Base-by-base conservation (phyloP, 2,329 filamentous ascomycete species). In the Beauveria scarabaeidicola region DNA sequence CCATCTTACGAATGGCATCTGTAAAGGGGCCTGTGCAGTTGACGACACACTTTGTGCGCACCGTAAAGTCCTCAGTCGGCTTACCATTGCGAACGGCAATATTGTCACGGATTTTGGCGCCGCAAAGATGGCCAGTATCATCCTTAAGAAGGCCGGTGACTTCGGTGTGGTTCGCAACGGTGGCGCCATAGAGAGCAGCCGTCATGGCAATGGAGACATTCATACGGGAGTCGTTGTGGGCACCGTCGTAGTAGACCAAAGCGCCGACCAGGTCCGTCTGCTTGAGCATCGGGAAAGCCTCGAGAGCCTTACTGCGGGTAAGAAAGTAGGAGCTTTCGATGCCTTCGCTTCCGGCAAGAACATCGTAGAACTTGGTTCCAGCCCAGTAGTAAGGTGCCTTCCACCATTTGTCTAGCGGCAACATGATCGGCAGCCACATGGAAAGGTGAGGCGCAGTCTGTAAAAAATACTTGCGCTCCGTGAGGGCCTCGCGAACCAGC, bases 191-290 rank as follows among this genome's bases (percentile, higher is more conserved):
- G 47, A 95, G 77, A n/a, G 90, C 89, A 59, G 90, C 90, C 19
- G 91, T 95, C 84, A 93, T 90, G 21, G 89, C 90, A 60, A 95
- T 79, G 9, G 89, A 92, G 29, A 94, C 88, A 69, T 95, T 95
- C 90, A 96, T 95, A 53, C 91, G 84, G 21, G 90, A 94, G 73
- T 96, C 91, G 69, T 96, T 96, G 75, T 96, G 91, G 32, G 89
- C 90, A 66, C 91, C 91, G 75, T 96, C 90, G 71, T 95, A 95
- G 78, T 96, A 96, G 25, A 95, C 90, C 68, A 95, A 76, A 61
- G 90, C 90, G 62, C 91, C 91, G 48, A 91, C 82, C 15, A 95
- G 77, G 64, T 88, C 85, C 46, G 89, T 86, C 69, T 85, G 87
- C 75, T 90, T 92, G 64, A 95, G 74, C 90, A 95, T 94, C 8